Percentiles rank a stretch among this genome's conserved stretches.
Conservation (phyloP, 2,329 filamentous ascomycete genomes). For the Verticillium alfalfae region DNA sequence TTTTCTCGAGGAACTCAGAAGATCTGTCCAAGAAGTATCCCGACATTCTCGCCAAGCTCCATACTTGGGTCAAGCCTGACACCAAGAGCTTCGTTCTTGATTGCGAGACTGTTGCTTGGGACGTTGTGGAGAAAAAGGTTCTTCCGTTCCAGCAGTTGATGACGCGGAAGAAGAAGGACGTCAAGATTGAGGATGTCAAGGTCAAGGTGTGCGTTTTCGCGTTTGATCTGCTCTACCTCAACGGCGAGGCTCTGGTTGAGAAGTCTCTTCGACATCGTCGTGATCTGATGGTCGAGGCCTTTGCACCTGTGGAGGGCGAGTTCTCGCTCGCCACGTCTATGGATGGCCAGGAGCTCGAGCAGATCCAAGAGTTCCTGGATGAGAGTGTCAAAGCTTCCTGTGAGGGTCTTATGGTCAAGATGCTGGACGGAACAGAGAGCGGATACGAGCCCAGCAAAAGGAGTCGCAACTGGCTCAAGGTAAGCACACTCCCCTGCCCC, state of each 20-base stretch:
- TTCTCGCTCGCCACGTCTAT: slow-evolving; percentile 86
- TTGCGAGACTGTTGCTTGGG: slow-evolving; percentile 97
- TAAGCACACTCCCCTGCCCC: slow-evolving; percentile 20
- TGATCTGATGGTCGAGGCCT: slow-evolving; percentile 66
- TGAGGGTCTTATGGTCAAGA: slow-evolving; percentile 98
- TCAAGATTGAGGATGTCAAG: slow-evolving; percentile 91
- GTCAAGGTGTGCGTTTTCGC: slow-evolving; percentile 97
- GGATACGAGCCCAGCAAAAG: slow-evolving; percentile 95
- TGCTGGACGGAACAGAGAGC: slow-evolving; percentile 89
- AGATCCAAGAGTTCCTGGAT: slow-evolving; percentile 88
- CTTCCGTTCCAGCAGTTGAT: slow-evolving; percentile 96
- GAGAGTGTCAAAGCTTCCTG: slow-evolving; percentile 94
- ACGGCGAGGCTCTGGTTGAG: slow-evolving; percentile 84
- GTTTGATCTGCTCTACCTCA: slow-evolving; percentile 90
- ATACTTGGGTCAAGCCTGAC: slow-evolving; percentile 81
- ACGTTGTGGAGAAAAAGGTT: slow-evolving; percentile 90
- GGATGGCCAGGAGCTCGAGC: slow-evolving; percentile 82
- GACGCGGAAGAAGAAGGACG: slow-evolving; percentile 96
- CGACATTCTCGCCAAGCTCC: slow-evolving; percentile 83
- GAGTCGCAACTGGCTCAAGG: slow-evolving; percentile 97
- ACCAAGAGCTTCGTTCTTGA: slow-evolving; percentile 97
- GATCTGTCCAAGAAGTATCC: slow-evolving; percentile 97
- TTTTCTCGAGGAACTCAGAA: slow-evolving; percentile 97
- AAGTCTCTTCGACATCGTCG: slow-evolving; percentile 81
- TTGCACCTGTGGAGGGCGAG: slow-evolving; percentile 77